Evolutionary conservation across 805 yeast species (phyloP).

Genomic region (Wickerhamiella kurtzmanii): DNA sequence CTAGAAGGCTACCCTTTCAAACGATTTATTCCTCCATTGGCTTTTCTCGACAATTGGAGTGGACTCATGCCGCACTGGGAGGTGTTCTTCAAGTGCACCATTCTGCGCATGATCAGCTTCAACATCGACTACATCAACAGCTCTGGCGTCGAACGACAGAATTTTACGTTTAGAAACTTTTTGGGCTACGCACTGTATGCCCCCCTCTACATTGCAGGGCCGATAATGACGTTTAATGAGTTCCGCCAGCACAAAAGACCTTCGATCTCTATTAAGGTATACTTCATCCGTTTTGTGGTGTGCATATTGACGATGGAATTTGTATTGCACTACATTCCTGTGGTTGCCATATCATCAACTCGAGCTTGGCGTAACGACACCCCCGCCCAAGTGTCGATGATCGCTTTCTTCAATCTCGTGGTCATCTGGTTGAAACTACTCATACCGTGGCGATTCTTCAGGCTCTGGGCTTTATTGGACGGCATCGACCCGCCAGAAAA

Average conservation of each 20-base stretch:
- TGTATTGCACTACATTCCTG: constrained; percentile 74
- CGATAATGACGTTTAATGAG: constrained; percentile 85
- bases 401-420: constrained; percentile 79
- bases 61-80: constrained; percentile 92
- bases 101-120: constrained; percentile 71
- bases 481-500: constrained; percentile 95
- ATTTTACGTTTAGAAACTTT: constrained; percentile 50
- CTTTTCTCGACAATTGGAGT: constrained; percentile 45
- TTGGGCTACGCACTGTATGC: constrained; percentile 68
- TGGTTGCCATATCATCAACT: constrained; percentile 81
- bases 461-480: constrained; percentile 88
- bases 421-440: constrained; percentile 85
- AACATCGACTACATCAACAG: constrained; percentile 50
- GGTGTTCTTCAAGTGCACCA: constrained; percentile 81
- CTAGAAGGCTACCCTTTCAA: constrained; percentile 44
- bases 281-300: constrained; percentile 53
- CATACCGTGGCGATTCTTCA: constrained; percentile 90
- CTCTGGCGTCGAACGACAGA: constrained; percentile 25
- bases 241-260: constrained; percentile 42
- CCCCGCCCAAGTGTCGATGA: constrained; percentile 89
- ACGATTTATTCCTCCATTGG: constrained; percentile 28
- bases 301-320: constrained; percentile 84
- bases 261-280: constrained; percentile 31
- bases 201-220: constrained; percentile 91
- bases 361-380: constrained; percentile 83